Evolutionary conservation across 2,329 filamentous ascomycete genomes (phyloP).

Genomic region (Verticillium dahliae): DNA sequence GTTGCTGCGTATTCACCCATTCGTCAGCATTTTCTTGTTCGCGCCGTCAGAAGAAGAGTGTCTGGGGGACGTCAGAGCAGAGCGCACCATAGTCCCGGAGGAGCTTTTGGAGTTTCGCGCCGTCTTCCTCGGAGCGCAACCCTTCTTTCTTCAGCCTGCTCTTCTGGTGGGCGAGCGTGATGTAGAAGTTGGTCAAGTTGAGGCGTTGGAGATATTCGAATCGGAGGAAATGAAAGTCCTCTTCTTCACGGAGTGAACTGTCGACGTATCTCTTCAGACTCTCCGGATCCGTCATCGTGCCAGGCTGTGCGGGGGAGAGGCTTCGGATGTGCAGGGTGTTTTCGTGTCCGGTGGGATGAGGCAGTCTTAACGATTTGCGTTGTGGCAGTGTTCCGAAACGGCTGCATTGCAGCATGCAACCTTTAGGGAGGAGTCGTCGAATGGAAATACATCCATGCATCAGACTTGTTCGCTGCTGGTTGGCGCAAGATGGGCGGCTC

Average conservation of each 20-base stretch:
- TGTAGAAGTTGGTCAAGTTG: background rate
- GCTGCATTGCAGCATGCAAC: no score
- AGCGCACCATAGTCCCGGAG: background rate
- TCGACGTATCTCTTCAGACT: background rate
- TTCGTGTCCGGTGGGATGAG: no score
- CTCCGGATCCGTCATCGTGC: background rate
- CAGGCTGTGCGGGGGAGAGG: background rate
- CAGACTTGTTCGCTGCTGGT: no score
- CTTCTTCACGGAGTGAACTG: background rate
- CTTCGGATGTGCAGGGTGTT: no score
- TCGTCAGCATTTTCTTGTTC: no score
- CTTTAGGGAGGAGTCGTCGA: no score
- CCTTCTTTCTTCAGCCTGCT: background rate
- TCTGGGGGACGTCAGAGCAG: background rate
- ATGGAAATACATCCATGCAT: no score
- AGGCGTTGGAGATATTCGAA: background rate
- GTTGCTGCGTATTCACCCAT: background rate
- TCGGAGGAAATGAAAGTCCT: background rate
- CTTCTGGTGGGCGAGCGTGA: background rate
- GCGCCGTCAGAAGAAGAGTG: no score
- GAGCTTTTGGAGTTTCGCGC: background rate
- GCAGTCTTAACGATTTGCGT: background rate
- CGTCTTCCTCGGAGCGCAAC: background rate
- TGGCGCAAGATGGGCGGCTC: no score
- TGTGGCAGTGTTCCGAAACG: background rate